Evolutionary conservation across 257 asterid species (phyloP), one percentile per base, ranked within the genome.

Genomic region (Salvia rosmarinus): DNA sequence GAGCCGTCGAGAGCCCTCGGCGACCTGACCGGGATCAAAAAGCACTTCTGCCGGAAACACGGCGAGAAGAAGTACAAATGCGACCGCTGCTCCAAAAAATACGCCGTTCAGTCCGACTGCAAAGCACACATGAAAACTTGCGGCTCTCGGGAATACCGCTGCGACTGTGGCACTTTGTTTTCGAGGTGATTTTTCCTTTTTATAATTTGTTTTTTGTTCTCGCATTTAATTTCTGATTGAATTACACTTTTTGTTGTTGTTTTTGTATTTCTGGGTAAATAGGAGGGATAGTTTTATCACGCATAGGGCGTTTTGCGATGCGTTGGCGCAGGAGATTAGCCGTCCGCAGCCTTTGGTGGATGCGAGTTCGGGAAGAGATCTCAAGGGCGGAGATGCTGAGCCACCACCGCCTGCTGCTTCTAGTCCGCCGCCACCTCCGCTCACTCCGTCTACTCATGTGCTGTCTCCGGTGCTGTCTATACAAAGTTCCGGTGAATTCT

Each of bases 81-180:
- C 75, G 97, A 93, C 58, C 88, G 95, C 17, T 93, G 98, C 81
- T 74, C 95, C 1, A 93, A 89, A 72, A 88, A 81, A 19, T 93
- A 90, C 60, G 98, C 98, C 0, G 98, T 93, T 1, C 84, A 78
- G 47, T 90, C 96, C 0, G 98, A 93, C 55, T 87, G 95, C 96
- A 93, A 90, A 85, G 96, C 98, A 11, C 98, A 93, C 73, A 89
- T 87, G 94, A 93, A 89, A 65, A 87, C 90, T 35, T 93, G 98
- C 59, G 98, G 97, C 46, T 90, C 97, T 46, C 76, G 95, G 8
- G 97, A 90, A 67, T 93, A 90, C 64, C 94, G 89, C 12, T 93
- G 98, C 11, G 96, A 93, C 64, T 93, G 98, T 56, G 98, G 98
- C 54, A 89, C 98, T 61, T 76, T 90, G 68, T 93, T 93, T 76